Evolutionary conservation across 2,329 filamentous ascomycete species (phyloP), one percentile per base, ranked within the genome.

Genomic region (Ceratocystis variospora): DNA sequence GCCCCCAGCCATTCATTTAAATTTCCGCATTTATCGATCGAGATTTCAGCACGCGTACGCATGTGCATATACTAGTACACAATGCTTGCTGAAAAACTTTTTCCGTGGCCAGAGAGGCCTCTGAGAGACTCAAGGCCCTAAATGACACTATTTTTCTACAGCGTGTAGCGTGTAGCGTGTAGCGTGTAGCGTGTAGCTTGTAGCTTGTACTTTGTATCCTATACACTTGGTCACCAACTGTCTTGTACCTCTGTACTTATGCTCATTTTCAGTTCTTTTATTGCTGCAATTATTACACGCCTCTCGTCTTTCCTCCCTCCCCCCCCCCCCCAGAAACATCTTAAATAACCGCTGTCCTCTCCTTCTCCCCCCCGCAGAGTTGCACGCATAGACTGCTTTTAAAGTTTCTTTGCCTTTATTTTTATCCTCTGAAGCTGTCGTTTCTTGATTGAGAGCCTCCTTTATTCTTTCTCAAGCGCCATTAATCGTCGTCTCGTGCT

Each of bases 341-440:
- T 59, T 59, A 59, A 59, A 59, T 59, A 59, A n/a, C 53, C 53
- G 53, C 7, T 59, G 53, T 59, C 25, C 28, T 57, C 53, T 57
- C 22, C 53, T 31, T 10, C 8, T 2, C 50, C 12, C 28, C 53
- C 25, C 53, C 53, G 28, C 28, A 19, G 28, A 17, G 28, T 31
- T 37, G 28, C 17, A 33, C 53, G 48, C 33, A 7, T 31, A 59
- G 28, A 37, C 25, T 59, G 15, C 28, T 31, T 33, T 59, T 25
- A 59, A 59, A 2, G 25, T 59, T 57, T 33, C 25, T n/a, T 3
- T 59, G 53, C 17, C 33, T 59, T 59, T 59, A 59, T 59, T 59
- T 59, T 59, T 59, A 59, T 59, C 53, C 53, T n/a, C 25, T 33
- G 5, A 28, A 37, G 17, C 53, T 17, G 25, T 33, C 28, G 2